Evolutionary conservation across 495 filamentous ascomycete genomes (phyloP), one percentile per base, ranked within the genome.

Genomic region (Evernia prunastri): DNA sequence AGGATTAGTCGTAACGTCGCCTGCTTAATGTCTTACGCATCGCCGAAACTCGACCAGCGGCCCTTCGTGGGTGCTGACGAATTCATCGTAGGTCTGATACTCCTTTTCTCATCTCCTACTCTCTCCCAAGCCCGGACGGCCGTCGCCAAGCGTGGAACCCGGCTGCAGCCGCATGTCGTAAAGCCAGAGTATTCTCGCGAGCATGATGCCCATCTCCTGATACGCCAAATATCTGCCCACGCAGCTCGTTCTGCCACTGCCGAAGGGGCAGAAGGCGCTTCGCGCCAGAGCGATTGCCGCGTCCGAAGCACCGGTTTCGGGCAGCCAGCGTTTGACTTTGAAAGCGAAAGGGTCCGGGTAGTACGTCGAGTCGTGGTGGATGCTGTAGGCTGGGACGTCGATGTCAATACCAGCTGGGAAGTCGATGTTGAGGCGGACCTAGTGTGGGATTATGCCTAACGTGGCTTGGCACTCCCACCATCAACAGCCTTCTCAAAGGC

Each of bases 211-310:
- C 64, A 85, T 73, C 66, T 87, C 84, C 75, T 82, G 76, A 45
- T 81, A 77, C 8, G 84, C 84, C 68, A 87, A 78, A 15, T 74
- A 74, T 74, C 83, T 82, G 6, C 83, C 84, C 58, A 86, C 81
- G 54, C 84, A 87, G 0, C 81, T 79, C 11, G 82, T 73, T 0
- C 80, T 79, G 4, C 84, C 84, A 54, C 82, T 78, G 39, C 77
- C 80, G 62, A 87, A 87, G 2, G 84, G 81, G 33, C 75, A 80
- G 70, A 83, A 85, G 20, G 80, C 80, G 6, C 70, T 69, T 0
- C 75, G 76, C 8, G 77, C 77, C 1, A 71, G 66, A 56, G 78
- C 78, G 17, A 81, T 71, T 2, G 73, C 72, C 18, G 77, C 72
- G 42, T 74, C 74, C 35, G 68, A 75, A 7, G 62, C 58, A 1